Conservation (phyloP, 768 basidiomycete species). For the Myochromella boudieri region DNA sequence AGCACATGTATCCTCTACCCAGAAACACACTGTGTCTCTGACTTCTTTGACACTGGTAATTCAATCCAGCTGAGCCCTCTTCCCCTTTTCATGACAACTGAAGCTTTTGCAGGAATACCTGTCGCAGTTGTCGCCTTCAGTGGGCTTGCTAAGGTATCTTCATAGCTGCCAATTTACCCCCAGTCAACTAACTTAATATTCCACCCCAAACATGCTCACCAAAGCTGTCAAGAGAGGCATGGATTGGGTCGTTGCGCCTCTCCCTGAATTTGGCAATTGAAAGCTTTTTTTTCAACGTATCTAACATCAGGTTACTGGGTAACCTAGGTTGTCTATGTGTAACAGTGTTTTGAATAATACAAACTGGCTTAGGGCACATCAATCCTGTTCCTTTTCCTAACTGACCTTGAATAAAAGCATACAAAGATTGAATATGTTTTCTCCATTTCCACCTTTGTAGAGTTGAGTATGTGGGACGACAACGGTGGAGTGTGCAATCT, state of each 20-base stretch:
- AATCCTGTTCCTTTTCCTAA: too few species aligned
- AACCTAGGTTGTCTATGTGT: too few species aligned
- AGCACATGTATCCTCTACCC: background rate
- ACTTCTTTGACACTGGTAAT: background rate
- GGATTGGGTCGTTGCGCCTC: background rate
- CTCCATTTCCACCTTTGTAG: too few species aligned
- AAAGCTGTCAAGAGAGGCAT: background rate
- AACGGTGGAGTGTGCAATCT: too few species aligned
- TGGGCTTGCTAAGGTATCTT: background rate
- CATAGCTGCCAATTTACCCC: background rate
- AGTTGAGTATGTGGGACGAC: too few species aligned
- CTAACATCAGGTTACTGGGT: too few species aligned
- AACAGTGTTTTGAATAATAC: too few species aligned
- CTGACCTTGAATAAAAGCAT: too few species aligned
- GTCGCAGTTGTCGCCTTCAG: background rate
- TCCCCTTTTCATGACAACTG: background rate
- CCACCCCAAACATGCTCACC: background rate
- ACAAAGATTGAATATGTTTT: too few species aligned
- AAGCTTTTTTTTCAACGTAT: too few species aligned
- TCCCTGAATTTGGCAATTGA: too few species aligned
- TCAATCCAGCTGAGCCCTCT: background rate
- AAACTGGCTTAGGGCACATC: too few species aligned
- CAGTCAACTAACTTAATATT: background rate
- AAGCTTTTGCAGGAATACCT: background rate
- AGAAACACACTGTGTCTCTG: background rate